Conservation (phyloP, 75 land plant species). For the Ceratopteris richardii region DNA sequence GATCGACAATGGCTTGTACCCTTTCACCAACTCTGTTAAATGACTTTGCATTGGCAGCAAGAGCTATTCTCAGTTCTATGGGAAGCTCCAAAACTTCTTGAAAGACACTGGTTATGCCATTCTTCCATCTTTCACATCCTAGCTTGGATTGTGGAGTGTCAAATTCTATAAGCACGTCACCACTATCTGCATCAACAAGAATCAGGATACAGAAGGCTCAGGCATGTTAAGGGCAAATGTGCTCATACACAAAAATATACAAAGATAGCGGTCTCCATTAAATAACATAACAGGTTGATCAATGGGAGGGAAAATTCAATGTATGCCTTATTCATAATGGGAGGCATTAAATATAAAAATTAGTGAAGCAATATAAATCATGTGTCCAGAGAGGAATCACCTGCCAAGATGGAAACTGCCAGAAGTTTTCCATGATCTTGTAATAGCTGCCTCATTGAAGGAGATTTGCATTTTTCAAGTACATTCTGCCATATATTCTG, state of each 20-base stretch:
- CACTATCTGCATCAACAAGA: conserved; percentile 29
- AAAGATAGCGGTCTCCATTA: no score
- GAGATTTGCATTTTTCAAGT: conserved; percentile 19
- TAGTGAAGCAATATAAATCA: no score
- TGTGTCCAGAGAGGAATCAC: conserved; percentile 6
- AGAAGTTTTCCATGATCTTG: conserved; percentile 22
- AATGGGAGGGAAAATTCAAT: no score
- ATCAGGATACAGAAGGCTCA: not conserved
- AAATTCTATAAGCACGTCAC: conserved; percentile 54
- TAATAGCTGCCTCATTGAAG: conserved; percentile 18
- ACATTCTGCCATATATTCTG: conserved; percentile 25
- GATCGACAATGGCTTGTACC: not conserved
- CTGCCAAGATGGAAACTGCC: conserved; percentile 16
- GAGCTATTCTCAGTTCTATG: conserved; percentile 48
- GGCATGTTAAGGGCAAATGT: not conserved
- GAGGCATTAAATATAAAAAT: no score
- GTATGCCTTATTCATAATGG: no score
- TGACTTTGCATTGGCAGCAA: conserved; percentile 1
- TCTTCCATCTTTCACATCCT: conserved; percentile 56
- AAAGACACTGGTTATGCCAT: conserved; percentile 54
- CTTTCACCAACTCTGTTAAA: not conserved
- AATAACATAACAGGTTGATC: no score
- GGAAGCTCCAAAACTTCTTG: conserved; percentile 43
- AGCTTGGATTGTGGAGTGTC: conserved; percentile 32
- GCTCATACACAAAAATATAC: no score